Base-by-base conservation (phyloP, 148 eudicot genomes). In the Rhododendron kiyosumense region DNA sequence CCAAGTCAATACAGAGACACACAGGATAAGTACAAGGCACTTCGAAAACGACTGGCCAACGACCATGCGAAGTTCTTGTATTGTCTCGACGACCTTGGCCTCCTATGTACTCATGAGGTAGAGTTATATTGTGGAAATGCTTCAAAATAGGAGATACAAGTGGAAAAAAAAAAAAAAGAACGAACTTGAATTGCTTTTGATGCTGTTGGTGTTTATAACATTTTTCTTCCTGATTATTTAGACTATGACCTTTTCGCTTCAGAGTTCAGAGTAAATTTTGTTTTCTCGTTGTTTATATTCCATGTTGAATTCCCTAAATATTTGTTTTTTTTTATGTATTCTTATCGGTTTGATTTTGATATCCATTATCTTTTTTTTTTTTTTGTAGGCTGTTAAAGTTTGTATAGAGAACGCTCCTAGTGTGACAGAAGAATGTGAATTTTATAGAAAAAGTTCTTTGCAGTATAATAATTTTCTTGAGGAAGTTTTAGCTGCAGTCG, bases 1-100 rank as follows among this genome's bases (percentile, higher is more conserved):
- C 85, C 85, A 59, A 74, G 81, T 86, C 86, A 85, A 46, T 85
- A 84, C 81, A 84, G 34, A 83, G 92, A 92, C 69, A 74, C 67
- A 15, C 84, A 82, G 49, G 90, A 88, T 65, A 88, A 88, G 81
- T 88, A 49, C 67, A 83, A 88, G 83, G 51, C 69, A 81, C 78
- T 91, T 57, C 85, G 84, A 36, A 90, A 88, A 83, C 89, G 89
- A 88, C 78, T 93, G 82, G 85, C 89, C 61, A 84, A 49, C 74
- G 92, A 90, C 77, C 87, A 92, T 85, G 85, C 88, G 48, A 89
- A 89, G 86, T 88, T 93, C 78, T 32, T 92, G 84, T 91, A 89
- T 88, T 93, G 96, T 90, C 90, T 93, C 49, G 93, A 91, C 45
- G 69, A 90, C 87, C 94, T 93, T 59, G 96, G 96, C 48, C 89